phyloP scores from a whole-genome alignment of 441 rosid species.

The Bocquillonia castaneifolia region DNA sequence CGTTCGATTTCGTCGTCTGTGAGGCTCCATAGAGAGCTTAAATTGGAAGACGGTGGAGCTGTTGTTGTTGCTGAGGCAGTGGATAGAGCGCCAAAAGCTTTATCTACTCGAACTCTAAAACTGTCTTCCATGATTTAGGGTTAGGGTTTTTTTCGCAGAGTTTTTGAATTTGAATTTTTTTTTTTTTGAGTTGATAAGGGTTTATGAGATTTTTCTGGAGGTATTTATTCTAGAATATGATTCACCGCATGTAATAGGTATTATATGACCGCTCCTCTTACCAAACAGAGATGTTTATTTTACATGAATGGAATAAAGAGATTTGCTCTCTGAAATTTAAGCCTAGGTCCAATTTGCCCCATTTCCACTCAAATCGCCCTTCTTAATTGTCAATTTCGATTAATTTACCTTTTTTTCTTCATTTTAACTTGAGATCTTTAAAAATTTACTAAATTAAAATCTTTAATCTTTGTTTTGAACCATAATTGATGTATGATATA shows the following conservation, averaged over 20 bases:
- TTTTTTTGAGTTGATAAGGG: not conserved
- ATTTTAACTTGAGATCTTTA: no score
- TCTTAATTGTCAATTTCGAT: no score
- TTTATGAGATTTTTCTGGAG: not conserved
- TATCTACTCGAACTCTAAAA: conserved; percentile 66
- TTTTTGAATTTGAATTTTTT: no score
- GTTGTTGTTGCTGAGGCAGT: conserved; percentile 7
- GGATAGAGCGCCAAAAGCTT: conserved; percentile 67
- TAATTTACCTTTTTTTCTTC: no score
- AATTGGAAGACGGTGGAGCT: conserved; percentile 24
- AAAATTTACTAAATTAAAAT: no score
- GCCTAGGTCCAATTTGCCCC: no score
- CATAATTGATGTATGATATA: no score
- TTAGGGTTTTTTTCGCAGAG: not conserved
- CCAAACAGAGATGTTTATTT: not conserved
- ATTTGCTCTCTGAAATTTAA: no score
- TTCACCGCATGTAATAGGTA: no score
- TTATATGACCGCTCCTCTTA: not conserved
- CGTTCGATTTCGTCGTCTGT: conserved; percentile 59
- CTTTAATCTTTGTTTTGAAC: no score
- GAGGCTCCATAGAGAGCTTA: conserved; percentile 60
- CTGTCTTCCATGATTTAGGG: conserved; percentile 51
- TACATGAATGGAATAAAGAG: no score
- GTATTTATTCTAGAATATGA: not conserved
- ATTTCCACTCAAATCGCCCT: no score